These are phyloP conservation scores for Zalaria obscura DNA, from an alignment of 2,329 filamentous ascomycete genomes.

Conservation along the genomic window DNA sequence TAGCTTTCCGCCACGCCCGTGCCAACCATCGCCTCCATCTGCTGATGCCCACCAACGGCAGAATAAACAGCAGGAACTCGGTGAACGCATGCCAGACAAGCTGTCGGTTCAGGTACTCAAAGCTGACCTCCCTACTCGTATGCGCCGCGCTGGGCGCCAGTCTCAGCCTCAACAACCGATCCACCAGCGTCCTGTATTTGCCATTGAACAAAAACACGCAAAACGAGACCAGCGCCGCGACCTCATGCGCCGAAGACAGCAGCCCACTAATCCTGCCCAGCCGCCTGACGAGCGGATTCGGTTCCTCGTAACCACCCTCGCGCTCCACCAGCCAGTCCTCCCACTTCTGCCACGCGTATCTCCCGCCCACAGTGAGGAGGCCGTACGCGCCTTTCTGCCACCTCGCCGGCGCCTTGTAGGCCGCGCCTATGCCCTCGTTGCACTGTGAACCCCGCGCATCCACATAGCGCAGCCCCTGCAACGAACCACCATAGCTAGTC, in stretches of 20 bases:
- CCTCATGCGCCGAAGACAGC: slow-evolving; percentile 60
- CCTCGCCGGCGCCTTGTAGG: slow-evolving; percentile 49
- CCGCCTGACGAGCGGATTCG: slow-evolving; percentile 34
- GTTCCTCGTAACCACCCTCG: slow-evolving; percentile 57
- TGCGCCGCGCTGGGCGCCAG: slow-evolving; percentile 75
- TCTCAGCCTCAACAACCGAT: slow-evolving; percentile 70
- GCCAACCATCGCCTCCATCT: slow-evolving; percentile 85
- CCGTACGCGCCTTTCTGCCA: slow-evolving; percentile 80
- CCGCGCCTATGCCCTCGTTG: slow-evolving; percentile 21
- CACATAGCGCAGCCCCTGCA: slow-evolving; percentile 83
- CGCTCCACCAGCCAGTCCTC: slow-evolving; percentile 69
- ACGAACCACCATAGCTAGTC: slow-evolving; percentile 80
- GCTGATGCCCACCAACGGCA: slow-evolving; percentile 91
- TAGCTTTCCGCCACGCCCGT: slow-evolving; percentile 71
- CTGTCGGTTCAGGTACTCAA: slow-evolving; percentile 94
- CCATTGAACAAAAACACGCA: slow-evolving; percentile 84
- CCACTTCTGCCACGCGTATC: slow-evolving; percentile 86
- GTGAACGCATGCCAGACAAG: slow-evolving; percentile 99
- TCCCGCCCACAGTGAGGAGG: slow-evolving; percentile 69
- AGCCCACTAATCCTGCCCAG: slow-evolving; percentile 57
- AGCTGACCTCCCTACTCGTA: slow-evolving; percentile 81
- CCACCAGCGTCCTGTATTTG: slow-evolving; percentile 77
- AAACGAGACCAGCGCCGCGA: slow-evolving; percentile 73
- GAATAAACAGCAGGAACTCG: slow-evolving; percentile 89
- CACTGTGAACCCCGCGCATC: slow-evolving; percentile 47